Percentiles rank a stretch among this genome's conserved stretches.
Evolutionary conservation across 2,329 filamentous ascomycete genomes (phyloP).

Genomic region (Lithohypha guttulata): DNA sequence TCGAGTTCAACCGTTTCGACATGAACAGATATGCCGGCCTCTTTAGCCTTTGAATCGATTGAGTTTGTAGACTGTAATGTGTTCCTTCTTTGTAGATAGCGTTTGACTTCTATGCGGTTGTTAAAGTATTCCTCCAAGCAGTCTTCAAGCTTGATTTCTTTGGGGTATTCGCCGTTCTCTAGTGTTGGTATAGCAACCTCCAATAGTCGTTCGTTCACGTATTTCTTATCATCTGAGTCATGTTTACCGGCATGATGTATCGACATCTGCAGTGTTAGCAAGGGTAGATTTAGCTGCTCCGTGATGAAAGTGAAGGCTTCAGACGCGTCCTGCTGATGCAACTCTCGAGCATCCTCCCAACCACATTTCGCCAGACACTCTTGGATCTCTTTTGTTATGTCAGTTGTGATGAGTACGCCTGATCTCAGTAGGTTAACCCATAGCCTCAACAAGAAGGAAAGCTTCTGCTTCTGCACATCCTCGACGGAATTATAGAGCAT

Average conservation of each 20-base stretch:
- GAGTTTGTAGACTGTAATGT: constrained; percentile 40
- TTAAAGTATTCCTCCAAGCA: constrained; percentile 95
- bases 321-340: constrained; percentile 88
- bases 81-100: constrained; percentile 55
- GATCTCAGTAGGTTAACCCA: constrained; percentile 90
- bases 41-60: constrained; percentile 28
- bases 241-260: constrained; percentile 85
- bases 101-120: constrained; percentile 76
- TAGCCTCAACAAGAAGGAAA: constrained; percentile 68
- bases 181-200: constrained; percentile 70
- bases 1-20: constrained; percentile 34
- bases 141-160: constrained; percentile 70
- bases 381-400: constrained; percentile 79
- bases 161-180: constrained; percentile 54
- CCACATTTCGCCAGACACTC: constrained; percentile 73
- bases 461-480: constrained; percentile 58
- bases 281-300: constrained; percentile 72
- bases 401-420: constrained; percentile 72
- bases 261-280: constrained; percentile 86
- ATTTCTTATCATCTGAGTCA: constrained; percentile 82
- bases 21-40: constrained; percentile 26
- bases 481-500: constrained; percentile 74
- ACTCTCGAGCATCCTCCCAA: constrained; percentile 66
- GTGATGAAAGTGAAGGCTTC: constrained; percentile 95
- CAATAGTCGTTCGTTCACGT: constrained; percentile 79